Evolutionary conservation across 1,139 yeast genomes (phyloP).

Genomic region (Debaryomyces robertsiae): DNA sequence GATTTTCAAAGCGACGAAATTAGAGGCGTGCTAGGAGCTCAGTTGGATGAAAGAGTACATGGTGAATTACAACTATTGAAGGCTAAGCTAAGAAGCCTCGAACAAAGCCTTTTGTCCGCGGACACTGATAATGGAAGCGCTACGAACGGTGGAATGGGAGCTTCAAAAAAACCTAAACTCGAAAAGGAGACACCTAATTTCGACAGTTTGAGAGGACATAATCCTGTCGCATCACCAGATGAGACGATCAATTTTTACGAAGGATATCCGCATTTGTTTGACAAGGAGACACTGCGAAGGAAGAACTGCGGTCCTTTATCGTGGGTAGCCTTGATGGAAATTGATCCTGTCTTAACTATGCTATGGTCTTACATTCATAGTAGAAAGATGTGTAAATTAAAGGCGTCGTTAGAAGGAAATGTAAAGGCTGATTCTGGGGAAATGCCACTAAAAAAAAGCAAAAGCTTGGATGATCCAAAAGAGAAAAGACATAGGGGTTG

Average conservation of each 20-base stretch:
- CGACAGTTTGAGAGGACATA: slow-evolving; percentile 10
- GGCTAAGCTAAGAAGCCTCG: slow-evolving; percentile 15
- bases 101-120: slow-evolving; percentile 3
- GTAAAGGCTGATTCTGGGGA: background rate
- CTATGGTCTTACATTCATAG: slow-evolving; percentile 3
- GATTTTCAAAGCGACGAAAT: slow-evolving; percentile 10
- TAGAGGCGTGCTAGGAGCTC: background rate
- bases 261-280: slow-evolving; percentile 31
- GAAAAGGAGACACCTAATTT: background rate
- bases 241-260: slow-evolving; percentile 38
- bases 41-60: slow-evolving; percentile 11
- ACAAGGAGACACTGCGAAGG: slow-evolving; percentile 27
- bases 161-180: background rate
- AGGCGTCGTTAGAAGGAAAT: background rate
- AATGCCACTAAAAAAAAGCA: too few relatives aligned
- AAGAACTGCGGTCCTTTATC: slow-evolving; percentile 37
- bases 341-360: slow-evolving; percentile 8
- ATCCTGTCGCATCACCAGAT: slow-evolving; percentile 20
- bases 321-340: slow-evolving; percentile 29
- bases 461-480: background rate
- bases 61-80: slow-evolving; percentile 14
- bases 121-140: background rate
- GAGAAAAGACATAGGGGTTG: background rate
- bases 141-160: background rate
- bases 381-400: background rate